phyloP scores from a whole-genome alignment of 192 early-diverging fungal genomes.

The Entomortierella beljakovae region DNA sequence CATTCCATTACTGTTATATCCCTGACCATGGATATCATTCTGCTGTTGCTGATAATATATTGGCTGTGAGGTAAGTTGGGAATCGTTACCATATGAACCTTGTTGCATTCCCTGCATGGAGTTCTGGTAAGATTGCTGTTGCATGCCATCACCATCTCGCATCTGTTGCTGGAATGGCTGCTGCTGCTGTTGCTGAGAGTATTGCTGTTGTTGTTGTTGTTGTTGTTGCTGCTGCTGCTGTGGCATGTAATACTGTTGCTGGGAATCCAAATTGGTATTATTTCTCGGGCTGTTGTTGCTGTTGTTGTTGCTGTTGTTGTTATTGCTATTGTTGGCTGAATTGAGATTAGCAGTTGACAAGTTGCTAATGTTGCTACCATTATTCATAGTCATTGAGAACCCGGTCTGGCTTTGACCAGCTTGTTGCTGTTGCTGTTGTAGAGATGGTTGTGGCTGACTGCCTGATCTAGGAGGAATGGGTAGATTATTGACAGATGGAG shows the following conservation, averaged over 20 bases:
- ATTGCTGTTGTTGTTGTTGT: slow-evolving; percentile 15
- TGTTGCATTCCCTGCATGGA: slow-evolving; percentile 1
- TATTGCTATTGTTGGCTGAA: slow-evolving; percentile 8
- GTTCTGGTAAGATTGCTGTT: slow-evolving; percentile 14
- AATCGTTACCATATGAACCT: slow-evolving; percentile 21
- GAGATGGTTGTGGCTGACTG: slow-evolving; percentile 16
- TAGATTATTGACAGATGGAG: slow-evolving; percentile 24
- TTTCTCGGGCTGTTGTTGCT: slow-evolving; percentile 36
- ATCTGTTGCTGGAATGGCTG: slow-evolving; percentile 19
- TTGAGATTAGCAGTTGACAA: slow-evolving; percentile 16
- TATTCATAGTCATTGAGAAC: slow-evolving; percentile 22
- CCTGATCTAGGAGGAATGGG: slow-evolving; percentile 14
- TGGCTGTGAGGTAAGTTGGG: slow-evolving; percentile 27
- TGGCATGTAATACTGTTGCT: not conserved
- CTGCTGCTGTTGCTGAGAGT: slow-evolving; percentile 18
- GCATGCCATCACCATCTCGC: slow-evolving; percentile 14
- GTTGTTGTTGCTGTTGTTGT: slow-evolving; percentile 8
- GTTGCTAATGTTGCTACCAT: slow-evolving; percentile 29
- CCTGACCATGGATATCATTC: slow-evolving; percentile 7
- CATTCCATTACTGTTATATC: slow-evolving; percentile 3
- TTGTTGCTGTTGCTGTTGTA: slow-evolving; percentile 18
- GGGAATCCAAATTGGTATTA: slow-evolving; percentile 16
- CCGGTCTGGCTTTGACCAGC: slow-evolving; percentile 14
- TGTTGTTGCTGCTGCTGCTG: slow-evolving; percentile 19
- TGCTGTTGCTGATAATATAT: slow-evolving; percentile 21